phyloP scores from a whole-genome alignment of 2,329 filamentous ascomycete genomes.

The Nannizziopsis arthrosporioides region DNA sequence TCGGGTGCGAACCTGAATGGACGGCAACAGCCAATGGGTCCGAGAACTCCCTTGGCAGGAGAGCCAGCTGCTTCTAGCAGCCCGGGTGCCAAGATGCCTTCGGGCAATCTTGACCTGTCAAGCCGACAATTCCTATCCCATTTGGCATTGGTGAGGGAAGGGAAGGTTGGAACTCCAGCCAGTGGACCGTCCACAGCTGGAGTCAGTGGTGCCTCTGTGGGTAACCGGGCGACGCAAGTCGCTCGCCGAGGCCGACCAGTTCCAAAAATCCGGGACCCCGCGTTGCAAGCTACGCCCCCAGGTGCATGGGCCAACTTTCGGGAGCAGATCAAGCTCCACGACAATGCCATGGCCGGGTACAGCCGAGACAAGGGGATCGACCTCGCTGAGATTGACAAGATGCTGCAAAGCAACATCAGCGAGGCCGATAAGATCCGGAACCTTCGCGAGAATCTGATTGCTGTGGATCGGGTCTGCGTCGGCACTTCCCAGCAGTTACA shows the following conservation, averaged over 20 bases:
- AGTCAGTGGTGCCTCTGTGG: conserved; percentile 3
- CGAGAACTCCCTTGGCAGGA: neutral
- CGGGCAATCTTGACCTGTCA: neutral
- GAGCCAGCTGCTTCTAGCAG: neutral
- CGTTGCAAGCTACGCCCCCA: neutral
- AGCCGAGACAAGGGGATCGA: neutral
- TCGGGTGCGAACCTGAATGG: neutral
- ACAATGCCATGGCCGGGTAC: neutral
- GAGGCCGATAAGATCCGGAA: neutral
- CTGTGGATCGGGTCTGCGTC: neutral
- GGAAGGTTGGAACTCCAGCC: neutral
- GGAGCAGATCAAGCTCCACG: conserved; percentile 1
- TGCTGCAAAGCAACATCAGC: conserved; percentile 2
- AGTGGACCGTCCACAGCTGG: neutral
- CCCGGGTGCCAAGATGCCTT: neutral
- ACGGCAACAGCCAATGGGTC: conserved; percentile 2
- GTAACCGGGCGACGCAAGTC: neutral
- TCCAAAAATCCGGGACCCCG: neutral
- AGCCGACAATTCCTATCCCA: neutral
- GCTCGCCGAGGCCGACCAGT: neutral
- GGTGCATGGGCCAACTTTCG: neutral
- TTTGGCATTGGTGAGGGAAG: neutral
- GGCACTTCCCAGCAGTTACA: neutral
- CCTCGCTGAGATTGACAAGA: neutral
- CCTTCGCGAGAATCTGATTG: neutral